A percentile compares a stretch with the other conserved stretches of the same genome.
These are phyloP conservation scores for Madurella fahalii DNA, from an alignment of 2,329 filamentous ascomycete genomes.

Conservation along the genomic window DNA sequence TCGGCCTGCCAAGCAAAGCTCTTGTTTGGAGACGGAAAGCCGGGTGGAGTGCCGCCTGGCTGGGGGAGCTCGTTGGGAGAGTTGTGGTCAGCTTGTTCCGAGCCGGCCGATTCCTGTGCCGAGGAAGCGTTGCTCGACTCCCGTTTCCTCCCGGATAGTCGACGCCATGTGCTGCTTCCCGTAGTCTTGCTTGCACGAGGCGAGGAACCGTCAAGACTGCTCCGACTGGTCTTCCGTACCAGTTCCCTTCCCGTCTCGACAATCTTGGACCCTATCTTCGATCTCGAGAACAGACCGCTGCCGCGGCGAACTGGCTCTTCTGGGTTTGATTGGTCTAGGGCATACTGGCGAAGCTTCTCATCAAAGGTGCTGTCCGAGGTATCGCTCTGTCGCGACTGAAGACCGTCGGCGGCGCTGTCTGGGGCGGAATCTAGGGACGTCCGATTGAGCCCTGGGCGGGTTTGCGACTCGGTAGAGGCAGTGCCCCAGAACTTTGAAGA, in stretches of 20 bases:
- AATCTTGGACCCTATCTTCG: constrained; percentile 32
- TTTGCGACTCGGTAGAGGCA: constrained; percentile 1
- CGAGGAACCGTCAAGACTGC: constrained; percentile 30
- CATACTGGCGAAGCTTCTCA: constrained; percentile 29
- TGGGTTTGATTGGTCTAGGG: constrained; percentile 25
- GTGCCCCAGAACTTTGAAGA: constrained; percentile 1
- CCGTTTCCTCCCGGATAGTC: constrained; percentile 22
- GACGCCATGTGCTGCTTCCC: constrained; percentile 18
- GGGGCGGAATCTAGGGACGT: constrained; percentile 7
- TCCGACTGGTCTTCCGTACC: constrained; percentile 34
- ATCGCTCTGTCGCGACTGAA: constrained; percentile 21
- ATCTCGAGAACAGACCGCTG: constrained; percentile 35
- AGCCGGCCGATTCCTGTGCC: constrained; percentile 23
- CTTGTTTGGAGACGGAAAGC: constrained; percentile 41
- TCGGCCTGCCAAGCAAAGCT: constrained; percentile 55
- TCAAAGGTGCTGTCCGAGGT: constrained; percentile 32
- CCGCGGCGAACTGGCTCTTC: constrained; percentile 26
- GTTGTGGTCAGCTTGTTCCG: constrained; percentile 13
- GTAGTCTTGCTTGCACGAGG: constrained; percentile 18
- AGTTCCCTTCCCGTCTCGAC: constrained; percentile 35
- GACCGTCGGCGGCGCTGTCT: constrained; percentile 17
- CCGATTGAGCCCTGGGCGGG: not conserved
- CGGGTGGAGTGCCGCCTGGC: constrained; percentile 8
- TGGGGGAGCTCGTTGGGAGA: constrained; percentile 20
- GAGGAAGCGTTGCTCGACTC: constrained; percentile 11